Evolutionary conservation across 768 basidiomycete genomes (phyloP), one percentile per base, ranked within the genome.

Genomic region (Lentinula raphanica): DNA sequence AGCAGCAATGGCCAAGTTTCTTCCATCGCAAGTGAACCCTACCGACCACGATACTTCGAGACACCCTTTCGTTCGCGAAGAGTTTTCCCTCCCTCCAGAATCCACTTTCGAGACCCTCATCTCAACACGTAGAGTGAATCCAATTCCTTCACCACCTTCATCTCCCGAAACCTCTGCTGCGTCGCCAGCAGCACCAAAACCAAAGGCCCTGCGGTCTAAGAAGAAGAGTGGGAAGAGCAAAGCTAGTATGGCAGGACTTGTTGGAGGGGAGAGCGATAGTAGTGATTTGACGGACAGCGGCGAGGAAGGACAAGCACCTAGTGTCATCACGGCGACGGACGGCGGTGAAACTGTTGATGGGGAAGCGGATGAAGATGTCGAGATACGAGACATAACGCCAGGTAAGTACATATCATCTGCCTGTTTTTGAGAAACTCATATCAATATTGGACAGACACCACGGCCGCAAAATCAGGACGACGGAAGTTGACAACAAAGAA

Each of bases 261-360:
- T 91, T 2, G 84, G 83, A 13, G 90, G 90, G 1, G 89, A 92
- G 65, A 92, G 90, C 66, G 90, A 92, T 62, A 90, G 88, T 64
- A 92, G 90, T 62, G 90, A 87, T 27, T 68, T 92, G 64, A 92
- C 90, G 3, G 89, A 92, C 69, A 91, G 88, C 60, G 88, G 84
- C 6, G 90, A 92, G 57, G 90, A 92, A 66, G 82, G 77, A 46
- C 73, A 71, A 5, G 74, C 70, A 17, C 83, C 80, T 32, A 90
- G 88, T 61, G 78, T 83, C 31, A 76, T 84, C 17, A 90, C 88
- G 2, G 87, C 81, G 28, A 88, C 89, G 3, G 90, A 91, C 63
- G 82, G 65, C 2, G 80, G 66, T 7, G 85, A 84, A 9, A 87
- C 86, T 5, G 87, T 88, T 49, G 83, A 86, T 59, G 79, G 75